phyloP scores from a whole-genome alignment of 2,329 filamentous ascomycete genomes.

The Botrytis hyacinthi region DNA sequence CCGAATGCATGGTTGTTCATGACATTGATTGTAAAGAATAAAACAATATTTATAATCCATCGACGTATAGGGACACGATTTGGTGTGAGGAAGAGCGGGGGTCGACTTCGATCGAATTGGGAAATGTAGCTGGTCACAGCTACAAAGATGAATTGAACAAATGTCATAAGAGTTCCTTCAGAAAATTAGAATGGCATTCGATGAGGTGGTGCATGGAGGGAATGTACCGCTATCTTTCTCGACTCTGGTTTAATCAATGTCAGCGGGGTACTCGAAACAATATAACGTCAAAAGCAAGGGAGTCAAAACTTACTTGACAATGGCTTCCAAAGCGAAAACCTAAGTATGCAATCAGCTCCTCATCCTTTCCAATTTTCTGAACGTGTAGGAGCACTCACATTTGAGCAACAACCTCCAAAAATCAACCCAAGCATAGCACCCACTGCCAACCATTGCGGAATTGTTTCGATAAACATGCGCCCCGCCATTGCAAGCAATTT shows the following conservation, averaged over 20 bases:
- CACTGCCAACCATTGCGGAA: conserved; percentile 62
- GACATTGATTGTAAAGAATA: conserved; percentile 93
- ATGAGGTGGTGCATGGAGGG: not conserved
- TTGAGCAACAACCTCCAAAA: conserved; percentile 93
- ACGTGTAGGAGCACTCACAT: conserved; percentile 56
- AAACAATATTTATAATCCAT: conserved; percentile 83
- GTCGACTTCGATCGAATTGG: conserved; percentile 66
- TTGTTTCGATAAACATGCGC: conserved; percentile 55
- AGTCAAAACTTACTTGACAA: conserved; percentile 71
- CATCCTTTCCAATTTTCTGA: not conserved
- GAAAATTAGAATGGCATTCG: conserved; percentile 25
- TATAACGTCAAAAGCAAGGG: not conserved
- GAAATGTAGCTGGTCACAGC: conserved; percentile 73
- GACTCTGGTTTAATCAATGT: conserved; percentile 52
- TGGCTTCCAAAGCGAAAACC: conserved; percentile 95
- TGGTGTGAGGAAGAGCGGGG: conserved; percentile 69
- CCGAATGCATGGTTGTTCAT: conserved; percentile 98
- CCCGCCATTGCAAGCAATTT: conserved; percentile 51
- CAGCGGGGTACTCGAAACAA: conserved; percentile 17
- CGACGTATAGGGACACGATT: conserved; percentile 79
- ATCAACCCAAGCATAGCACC: conserved; percentile 76
- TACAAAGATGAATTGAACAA: conserved; percentile 85
- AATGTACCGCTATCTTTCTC: conserved; percentile 76
- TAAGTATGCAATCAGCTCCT: conserved; percentile 43
- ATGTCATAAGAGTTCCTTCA: conserved; percentile 78